Base-by-base conservation (phyloP, 306 rosid genomes). In the Castanopsis chinensis region DNA sequence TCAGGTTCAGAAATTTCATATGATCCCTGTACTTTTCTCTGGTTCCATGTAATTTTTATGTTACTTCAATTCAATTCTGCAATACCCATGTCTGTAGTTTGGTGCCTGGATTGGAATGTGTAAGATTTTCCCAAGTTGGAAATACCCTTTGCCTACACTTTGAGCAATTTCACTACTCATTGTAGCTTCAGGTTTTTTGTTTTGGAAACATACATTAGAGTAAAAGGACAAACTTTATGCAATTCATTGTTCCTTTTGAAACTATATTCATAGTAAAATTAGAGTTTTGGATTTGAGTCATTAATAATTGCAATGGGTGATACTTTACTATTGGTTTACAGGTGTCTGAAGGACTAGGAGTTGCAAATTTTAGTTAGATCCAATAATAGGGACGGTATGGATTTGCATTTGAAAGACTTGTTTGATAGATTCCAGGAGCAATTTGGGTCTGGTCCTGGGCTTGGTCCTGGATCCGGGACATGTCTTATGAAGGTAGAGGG, bases 381-480 rank as follows among this genome's bases (percentile, higher is more conserved):
- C 76, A 76, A 45, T 57, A 9, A 41, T 67, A 61, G 28, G 59
- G 84, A 33, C 21, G 27, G 14, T 20, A 91, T 91, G 93, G 93
- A 91, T 84, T 81, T 88, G 83, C 89, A 91, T 86, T 81, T 91
- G 93, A 91, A 89, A 86, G 79, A 85, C 79, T 19, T 91, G 78
- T 91, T 91, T 75, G 87, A 60, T 25, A 86, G 92, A 83, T 91
- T 85, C 84, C 92, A 89, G 73, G 96, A 91, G 67, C 92, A 89
- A 75, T 91, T 91, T 78, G 91, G 93, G 67, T 84, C 87, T 53
- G 96, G 93, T 37, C 96, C 90, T 20, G 91, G 91, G 32, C 79
- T 91, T 37, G 96, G 93, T 77, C 96, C 92, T 57, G 93, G 93
- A 89, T 89, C 92, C 19, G 93, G 92, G 78, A 80, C 93, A 60